Conservation (phyloP, 306 rosid species). For the Acacia melanoxylon region DNA sequence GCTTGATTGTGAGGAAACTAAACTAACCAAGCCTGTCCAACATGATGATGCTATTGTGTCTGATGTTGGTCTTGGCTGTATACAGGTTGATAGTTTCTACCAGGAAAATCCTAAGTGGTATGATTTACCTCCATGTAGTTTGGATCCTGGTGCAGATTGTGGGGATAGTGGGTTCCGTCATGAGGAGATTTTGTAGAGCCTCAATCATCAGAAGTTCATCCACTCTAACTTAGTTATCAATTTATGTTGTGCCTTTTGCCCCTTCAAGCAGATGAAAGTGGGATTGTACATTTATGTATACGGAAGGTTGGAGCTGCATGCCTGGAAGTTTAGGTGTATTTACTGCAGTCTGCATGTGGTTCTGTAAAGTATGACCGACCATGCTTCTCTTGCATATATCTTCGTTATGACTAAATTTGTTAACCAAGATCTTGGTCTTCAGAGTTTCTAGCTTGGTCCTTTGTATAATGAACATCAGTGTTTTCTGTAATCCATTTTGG, state of each 20-base stretch:
- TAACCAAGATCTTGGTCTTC: constrained; percentile 47
- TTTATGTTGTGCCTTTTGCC: constrained; percentile 46
- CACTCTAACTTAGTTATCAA: constrained; percentile 58
- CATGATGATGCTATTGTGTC: constrained; percentile 78
- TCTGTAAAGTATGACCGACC: constrained; percentile 61
- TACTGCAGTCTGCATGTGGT: constrained; percentile 59
- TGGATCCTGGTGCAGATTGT: constrained; percentile 86
- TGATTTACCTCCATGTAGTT: constrained; percentile 98
- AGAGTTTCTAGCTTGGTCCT: constrained; percentile 41
- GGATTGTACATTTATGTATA: constrained; percentile 89
- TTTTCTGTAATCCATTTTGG: constrained; percentile 26
- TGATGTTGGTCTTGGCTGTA: constrained; percentile 91
- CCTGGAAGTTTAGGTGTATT: constrained; percentile 55
- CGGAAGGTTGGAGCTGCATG: constrained; percentile 73
- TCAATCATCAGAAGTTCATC: constrained; percentile 41
- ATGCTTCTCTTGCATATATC: constrained; percentile 51
- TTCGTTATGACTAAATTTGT: constrained; percentile 44
- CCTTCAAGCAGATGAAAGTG: constrained; percentile 60
- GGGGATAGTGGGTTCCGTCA: constrained; percentile 85
- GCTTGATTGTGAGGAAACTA: constrained; percentile 91
- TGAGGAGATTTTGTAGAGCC: constrained; percentile 82
- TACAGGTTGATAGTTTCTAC: constrained; percentile 96
- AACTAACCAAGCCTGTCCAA: constrained; percentile 83
- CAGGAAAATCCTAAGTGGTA: constrained; percentile 93
- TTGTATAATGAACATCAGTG: constrained; percentile 42